Conservation (phyloP, 164 flowering plant species). For the Nymphaea thermarum region DNA sequence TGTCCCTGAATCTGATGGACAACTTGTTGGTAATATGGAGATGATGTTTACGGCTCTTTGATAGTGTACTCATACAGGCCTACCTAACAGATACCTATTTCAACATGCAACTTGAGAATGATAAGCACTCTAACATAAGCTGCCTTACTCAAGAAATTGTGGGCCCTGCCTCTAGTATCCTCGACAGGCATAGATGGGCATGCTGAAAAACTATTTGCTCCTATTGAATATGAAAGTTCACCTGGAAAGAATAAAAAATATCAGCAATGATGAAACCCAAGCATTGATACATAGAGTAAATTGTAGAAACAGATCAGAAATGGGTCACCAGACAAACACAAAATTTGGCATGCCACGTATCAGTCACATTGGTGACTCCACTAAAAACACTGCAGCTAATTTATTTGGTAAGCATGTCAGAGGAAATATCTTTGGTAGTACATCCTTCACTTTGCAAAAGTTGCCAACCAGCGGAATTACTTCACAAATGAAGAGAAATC, state of each 20-base stretch:
- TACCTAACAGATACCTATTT: no score
- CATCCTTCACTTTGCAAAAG: no score
- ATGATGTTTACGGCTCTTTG: not conserved
- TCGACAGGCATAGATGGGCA: constrained; percentile 80
- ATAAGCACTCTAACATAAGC: constrained; percentile 35
- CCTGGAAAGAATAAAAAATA: constrained; percentile 2
- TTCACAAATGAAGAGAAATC: not conserved
- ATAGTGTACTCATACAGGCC: no score
- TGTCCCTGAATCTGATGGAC: not conserved
- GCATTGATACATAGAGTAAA: not conserved
- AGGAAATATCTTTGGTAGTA: not conserved
- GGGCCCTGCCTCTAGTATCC: constrained; percentile 72
- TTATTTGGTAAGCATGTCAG: not conserved
- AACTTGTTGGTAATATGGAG: not conserved
- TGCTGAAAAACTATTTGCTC: constrained; percentile 15
- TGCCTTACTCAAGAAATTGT: constrained; percentile 74
- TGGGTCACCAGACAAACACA: not conserved
- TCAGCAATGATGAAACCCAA: not conserved
- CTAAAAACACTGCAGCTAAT: not conserved
- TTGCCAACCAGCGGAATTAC: not conserved
- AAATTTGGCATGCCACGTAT: not conserved
- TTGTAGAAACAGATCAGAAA: not conserved
- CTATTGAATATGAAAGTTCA: constrained; percentile 6
- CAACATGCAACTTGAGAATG: constrained; percentile 27
- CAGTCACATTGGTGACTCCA: no score